Percentiles rank a stretch among this genome's conserved stretches.
phyloP scores from a whole-genome alignment of 2,329 filamentous ascomycete genomes.

The Diaporthe vexans region DNA sequence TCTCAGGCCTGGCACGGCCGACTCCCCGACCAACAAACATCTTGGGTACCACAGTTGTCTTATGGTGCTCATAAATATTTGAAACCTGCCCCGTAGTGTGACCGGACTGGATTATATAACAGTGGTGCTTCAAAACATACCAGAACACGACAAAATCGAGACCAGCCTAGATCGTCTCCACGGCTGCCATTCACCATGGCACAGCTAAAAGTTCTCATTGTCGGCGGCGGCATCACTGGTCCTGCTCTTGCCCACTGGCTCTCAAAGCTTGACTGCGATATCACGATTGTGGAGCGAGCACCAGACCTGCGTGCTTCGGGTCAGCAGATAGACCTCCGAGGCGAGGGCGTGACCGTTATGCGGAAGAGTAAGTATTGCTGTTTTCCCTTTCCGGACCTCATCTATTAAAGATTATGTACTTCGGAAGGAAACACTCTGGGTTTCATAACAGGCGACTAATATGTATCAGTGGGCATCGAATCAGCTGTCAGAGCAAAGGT shows the following conservation, averaged over 20 bases:
- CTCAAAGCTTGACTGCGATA: constrained; percentile 42
- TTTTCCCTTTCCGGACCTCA: no score
- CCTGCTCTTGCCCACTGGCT: constrained; percentile 47
- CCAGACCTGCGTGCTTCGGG: constrained; percentile 44
- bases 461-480: constrained; percentile 42
- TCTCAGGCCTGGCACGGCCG: background rate
- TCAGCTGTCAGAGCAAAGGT: constrained; percentile 39
- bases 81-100: background rate
- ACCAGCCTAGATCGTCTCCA: background rate
- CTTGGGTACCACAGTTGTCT: background rate
- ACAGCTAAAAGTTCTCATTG: constrained; percentile 36
- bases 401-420: no score
- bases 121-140: background rate
- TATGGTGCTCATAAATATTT: background rate
- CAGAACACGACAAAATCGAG: background rate
- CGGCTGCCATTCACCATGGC: constrained; percentile 11
- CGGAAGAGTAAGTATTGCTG: constrained; percentile 35
- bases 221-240: constrained; percentile 46
- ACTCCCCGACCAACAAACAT: background rate
- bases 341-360: constrained; percentile 45
- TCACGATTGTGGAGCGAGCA: constrained; percentile 49
- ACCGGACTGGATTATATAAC: background rate
- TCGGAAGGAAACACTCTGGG: no score
- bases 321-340: constrained; percentile 49
- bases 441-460: no score